A percentile compares a stretch with the other conserved stretches of the same genome.
Conservation (phyloP, 306 rosid species). For the Gastrolobium villosum region DNA sequence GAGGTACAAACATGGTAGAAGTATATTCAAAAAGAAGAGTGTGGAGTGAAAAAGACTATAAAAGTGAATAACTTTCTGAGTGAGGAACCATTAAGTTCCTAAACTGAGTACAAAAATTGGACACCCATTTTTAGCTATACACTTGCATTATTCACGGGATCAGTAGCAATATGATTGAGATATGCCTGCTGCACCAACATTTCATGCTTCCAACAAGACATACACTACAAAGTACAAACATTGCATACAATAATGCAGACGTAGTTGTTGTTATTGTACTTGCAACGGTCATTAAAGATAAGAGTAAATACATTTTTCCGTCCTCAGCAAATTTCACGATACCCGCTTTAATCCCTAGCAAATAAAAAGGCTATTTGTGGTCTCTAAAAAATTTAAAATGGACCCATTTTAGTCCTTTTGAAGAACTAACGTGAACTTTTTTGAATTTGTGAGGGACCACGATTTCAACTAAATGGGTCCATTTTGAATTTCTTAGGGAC, state of each 20-base stretch:
- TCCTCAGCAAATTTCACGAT: too few species aligned
- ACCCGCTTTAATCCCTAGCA: too few species aligned
- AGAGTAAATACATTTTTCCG: too few species aligned
- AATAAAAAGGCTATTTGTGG: too few species aligned
- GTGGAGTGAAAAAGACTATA: slow-evolving; percentile 34
- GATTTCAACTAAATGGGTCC: too few species aligned
- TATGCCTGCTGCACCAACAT: slow-evolving; percentile 33
- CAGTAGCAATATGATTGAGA: slow-evolving; percentile 22
- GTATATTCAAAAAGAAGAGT: slow-evolving; percentile 18
- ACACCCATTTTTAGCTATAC: slow-evolving; percentile 34
- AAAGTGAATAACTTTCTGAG: slow-evolving; percentile 37
- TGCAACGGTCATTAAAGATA: not conserved
- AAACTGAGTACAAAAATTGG: slow-evolving; percentile 3
- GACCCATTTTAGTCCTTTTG: too few species aligned
- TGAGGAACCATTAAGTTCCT: slow-evolving; percentile 33
- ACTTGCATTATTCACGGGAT: slow-evolving; percentile 7
- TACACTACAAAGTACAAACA: not conserved
- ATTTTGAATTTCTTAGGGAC: too few species aligned
- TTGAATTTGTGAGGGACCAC: too few species aligned
- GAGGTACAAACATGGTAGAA: slow-evolving; percentile 15
- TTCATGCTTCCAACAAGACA: slow-evolving; percentile 35
- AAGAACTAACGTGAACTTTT: too few species aligned
- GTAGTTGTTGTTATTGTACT: not conserved
- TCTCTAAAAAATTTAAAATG: too few species aligned
- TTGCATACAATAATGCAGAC: not conserved